Percentiles rank a stretch among this genome's conserved stretches.
Evolutionary conservation across 768 basidiomycete genomes (phyloP).

Genomic region (Amanita phalloides): DNA sequence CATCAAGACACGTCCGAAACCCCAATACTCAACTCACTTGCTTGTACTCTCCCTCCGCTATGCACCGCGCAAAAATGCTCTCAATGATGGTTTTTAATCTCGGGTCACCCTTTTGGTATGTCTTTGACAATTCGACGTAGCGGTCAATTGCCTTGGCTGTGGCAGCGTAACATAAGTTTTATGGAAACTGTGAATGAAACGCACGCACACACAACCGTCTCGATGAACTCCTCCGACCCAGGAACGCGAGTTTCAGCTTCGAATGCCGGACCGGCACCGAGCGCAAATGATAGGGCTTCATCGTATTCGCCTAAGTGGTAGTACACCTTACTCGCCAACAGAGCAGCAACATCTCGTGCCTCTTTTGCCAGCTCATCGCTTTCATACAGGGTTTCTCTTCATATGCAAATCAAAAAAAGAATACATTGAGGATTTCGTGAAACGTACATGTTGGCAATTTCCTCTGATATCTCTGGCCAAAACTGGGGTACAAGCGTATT

Average conservation of each 20-base stretch:
- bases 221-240: conserved; percentile 79
- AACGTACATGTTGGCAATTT: conserved; percentile 79
- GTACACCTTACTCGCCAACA: conserved; percentile 96
- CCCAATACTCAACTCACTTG: conserved; percentile 41
- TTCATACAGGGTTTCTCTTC: conserved; percentile 87
- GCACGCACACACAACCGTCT: conserved; percentile 86
- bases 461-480: conserved; percentile 98
- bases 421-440: conserved; percentile 6
- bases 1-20: conserved; percentile 8
- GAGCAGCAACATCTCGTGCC: conserved; percentile 74
- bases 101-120: conserved; percentile 61
- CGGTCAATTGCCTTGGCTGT: conserved; percentile 93
- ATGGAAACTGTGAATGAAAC: neutral
- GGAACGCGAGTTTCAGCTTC: conserved; percentile 54
- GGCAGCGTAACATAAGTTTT: conserved; percentile 3
- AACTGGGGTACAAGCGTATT: conserved; percentile 83
- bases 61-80: conserved; percentile 77
- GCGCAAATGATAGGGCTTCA: conserved; percentile 91
- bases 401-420: conserved; percentile 6
- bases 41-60: conserved; percentile 82
- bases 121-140: conserved; percentile 62
- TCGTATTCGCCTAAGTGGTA: conserved; percentile 94
- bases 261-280: conserved; percentile 83
- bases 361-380: conserved; percentile 61
- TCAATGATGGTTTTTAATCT: conserved; percentile 81